Percentiles rank a stretch among this genome's conserved stretches.
phyloP scores from a whole-genome alignment of 768 basidiomycete genomes.

The Tremella fuciformis region DNA sequence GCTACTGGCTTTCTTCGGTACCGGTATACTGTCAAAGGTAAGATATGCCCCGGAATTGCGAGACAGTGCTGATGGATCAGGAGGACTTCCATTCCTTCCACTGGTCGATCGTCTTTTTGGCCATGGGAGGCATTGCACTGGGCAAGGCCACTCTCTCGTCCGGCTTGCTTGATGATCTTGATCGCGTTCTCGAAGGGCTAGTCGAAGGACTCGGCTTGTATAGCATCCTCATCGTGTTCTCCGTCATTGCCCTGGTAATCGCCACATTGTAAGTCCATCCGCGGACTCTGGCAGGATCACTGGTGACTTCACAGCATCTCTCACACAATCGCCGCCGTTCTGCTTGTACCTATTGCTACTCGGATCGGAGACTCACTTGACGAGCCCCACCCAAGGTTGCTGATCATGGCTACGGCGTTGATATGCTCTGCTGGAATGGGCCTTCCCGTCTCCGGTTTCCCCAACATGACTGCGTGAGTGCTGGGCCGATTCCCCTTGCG shows the following conservation, averaged over 20 bases:
- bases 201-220: conserved; percentile 67
- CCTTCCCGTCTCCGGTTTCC: conserved; percentile 98
- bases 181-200: conserved; percentile 56
- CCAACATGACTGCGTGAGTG: conserved; percentile 86
- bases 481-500: background rate
- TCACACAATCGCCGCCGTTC: conserved; percentile 92
- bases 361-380: conserved; percentile 79
- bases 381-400: conserved; percentile 67
- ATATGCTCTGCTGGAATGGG: conserved; percentile 97
- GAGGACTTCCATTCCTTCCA: conserved; percentile 55
- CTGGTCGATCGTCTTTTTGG: conserved; percentile 46
- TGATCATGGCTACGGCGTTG: conserved; percentile 65
- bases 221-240: conserved; percentile 68
- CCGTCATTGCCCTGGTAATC: conserved; percentile 54
- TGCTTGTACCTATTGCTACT: conserved; percentile 93
- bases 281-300: background rate
- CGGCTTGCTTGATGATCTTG: conserved; percentile 78
- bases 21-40: conserved; percentile 90
- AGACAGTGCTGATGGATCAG: conserved; percentile 14
- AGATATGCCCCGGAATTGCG: conserved; percentile 9
- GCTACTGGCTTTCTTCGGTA: conserved; percentile 87
- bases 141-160: conserved; percentile 89
- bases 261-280: conserved; percentile 50
- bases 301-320: conserved; percentile 64
- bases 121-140: conserved; percentile 89